Evolutionary conservation across 768 basidiomycete genomes (phyloP).

Genomic region (Favolaschia claudopus): DNA sequence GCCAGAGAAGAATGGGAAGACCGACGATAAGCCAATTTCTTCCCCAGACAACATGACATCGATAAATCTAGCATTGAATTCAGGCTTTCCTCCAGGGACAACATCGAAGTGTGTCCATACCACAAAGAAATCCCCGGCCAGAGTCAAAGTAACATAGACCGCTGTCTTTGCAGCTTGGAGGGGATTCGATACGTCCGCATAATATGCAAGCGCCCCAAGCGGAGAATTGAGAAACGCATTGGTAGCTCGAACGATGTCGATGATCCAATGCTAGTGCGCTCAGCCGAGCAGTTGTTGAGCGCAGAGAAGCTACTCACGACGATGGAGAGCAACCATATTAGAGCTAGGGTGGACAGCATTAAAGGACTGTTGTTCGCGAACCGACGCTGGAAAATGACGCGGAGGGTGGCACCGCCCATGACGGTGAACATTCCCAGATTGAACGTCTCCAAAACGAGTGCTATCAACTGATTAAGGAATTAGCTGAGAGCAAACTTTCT

Average conservation of each 20-base stretch:
- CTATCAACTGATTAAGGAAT: neutral
- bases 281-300: neutral
- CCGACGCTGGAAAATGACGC: neutral
- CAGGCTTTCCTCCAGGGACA: neutral
- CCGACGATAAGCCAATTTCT: constrained; percentile 4
- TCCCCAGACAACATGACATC: constrained; percentile 15
- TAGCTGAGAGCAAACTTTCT: neutral
- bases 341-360: neutral
- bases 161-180: constrained; percentile 7
- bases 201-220: constrained; percentile 4
- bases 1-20: constrained; percentile 7
- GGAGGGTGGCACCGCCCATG: neutral
- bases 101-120: neutral
- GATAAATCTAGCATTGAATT: constrained; percentile 9
- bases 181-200: constrained; percentile 4
- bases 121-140: constrained; percentile 10
- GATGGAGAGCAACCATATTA: constrained; percentile 5
- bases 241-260: constrained; percentile 9
- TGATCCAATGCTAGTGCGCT: constrained; percentile 11
- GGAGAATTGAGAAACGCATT: constrained; percentile 6
- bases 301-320: neutral
- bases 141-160: neutral
- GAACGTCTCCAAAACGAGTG: constrained; percentile 3
- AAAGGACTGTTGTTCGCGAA: neutral
- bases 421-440: constrained; percentile 1